Evolutionary conservation across 2,329 filamentous ascomycete genomes (phyloP).

Genomic region (Berkeleyomyces rouxiae): DNA sequence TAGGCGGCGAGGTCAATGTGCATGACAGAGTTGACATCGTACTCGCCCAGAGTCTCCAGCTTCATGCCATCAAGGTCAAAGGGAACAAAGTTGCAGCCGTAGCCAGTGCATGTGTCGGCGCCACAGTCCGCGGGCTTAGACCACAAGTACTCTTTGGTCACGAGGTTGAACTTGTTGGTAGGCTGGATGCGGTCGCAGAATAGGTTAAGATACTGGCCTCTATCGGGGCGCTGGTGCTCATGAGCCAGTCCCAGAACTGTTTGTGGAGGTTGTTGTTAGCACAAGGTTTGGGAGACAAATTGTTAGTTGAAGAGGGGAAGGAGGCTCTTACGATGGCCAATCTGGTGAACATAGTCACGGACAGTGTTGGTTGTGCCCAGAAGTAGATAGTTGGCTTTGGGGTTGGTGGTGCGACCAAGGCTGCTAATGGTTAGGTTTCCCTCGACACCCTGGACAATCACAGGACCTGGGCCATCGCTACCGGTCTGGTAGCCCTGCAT

Average conservation of each 20-base stretch:
- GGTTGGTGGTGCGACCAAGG: not conserved
- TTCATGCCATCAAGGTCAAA: not conserved
- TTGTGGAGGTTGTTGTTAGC: not conserved
- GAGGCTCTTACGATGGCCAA: conserved; percentile 11
- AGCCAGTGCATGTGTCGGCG: conserved; percentile 7
- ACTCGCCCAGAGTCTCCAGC: not conserved
- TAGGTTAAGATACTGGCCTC: conserved; percentile 1
- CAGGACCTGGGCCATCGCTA: not conserved
- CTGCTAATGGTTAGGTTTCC: conserved; percentile 6
- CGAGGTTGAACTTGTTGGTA: not conserved
- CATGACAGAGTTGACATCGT: conserved; percentile 12
- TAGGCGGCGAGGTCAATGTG: conserved; percentile 5
- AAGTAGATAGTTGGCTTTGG: conserved; percentile 5
- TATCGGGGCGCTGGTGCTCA: conserved; percentile 11
- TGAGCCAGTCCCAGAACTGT: conserved; percentile 10
- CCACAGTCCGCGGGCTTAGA: conserved; percentile 2
- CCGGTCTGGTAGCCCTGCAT: not conserved
- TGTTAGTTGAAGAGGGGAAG: too few species aligned
- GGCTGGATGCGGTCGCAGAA: conserved; percentile 7
- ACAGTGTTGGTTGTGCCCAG: not conserved
- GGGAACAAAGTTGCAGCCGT: conserved; percentile 10
- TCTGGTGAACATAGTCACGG: conserved; percentile 9
- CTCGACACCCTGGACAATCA: not conserved
- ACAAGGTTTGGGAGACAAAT: too few species aligned
- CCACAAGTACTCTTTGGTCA: not conserved